Percentiles rank a stretch among this genome's conserved stretches.
Conservation (phyloP, 352 stramenopile genomes). For the Salisapilia sapeloensis region DNA sequence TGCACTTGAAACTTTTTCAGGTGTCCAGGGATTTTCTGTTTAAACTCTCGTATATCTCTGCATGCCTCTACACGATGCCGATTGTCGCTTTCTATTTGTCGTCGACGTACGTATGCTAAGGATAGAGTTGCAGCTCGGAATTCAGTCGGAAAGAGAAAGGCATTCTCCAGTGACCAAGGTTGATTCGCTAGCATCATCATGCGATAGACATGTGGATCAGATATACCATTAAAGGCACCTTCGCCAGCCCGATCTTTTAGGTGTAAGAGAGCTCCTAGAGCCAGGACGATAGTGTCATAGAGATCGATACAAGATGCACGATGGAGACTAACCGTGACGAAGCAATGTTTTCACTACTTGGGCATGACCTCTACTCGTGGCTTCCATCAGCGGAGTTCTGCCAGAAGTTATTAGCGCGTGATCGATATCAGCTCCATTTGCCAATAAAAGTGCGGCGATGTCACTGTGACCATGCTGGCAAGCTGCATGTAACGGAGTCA, state of each 20-base stretch:
- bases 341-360: conserved; percentile 32
- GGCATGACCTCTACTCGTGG: conserved; percentile 13
- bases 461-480: conserved; percentile 27
- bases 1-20: conserved; percentile 29
- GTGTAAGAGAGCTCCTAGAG: conserved; percentile 19
- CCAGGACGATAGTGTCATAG: not conserved
- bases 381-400: conserved; percentile 47
- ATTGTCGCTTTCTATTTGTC: conserved; percentile 9
- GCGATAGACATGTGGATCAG: conserved; percentile 9
- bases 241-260: conserved; percentile 23
- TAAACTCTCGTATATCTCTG: conserved; percentile 11
- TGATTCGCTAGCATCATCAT: conserved; percentile 15
- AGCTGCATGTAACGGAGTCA: conserved; percentile 39
- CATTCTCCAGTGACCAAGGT: conserved; percentile 14
- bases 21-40: conserved; percentile 16
- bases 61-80: conserved; percentile 5
- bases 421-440: conserved; percentile 22
- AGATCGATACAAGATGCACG: not conserved
- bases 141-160: conserved; percentile 23
- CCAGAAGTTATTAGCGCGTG: conserved; percentile 30
- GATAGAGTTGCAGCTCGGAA: conserved; percentile 17
- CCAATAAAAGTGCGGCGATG: conserved; percentile 25
- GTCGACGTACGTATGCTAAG: conserved; percentile 18
- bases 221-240: conserved; percentile 22
- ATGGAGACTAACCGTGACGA: conserved; percentile 21